Base-by-base conservation (phyloP, 2,329 filamentous ascomycete genomes). In the Colletotrichum tofieldiae region DNA sequence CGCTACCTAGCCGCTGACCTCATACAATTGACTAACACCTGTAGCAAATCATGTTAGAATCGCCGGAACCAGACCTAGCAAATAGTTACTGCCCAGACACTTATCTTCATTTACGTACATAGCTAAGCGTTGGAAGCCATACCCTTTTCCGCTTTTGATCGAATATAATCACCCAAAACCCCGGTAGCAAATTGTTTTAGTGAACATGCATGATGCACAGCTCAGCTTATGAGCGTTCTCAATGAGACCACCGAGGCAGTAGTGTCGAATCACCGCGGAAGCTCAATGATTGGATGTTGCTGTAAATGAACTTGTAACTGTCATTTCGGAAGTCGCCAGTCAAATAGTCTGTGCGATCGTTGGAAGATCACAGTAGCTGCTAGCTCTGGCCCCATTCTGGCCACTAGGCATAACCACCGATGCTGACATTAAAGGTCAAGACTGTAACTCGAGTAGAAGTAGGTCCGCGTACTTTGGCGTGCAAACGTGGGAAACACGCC, bases 321-420 rank as follows among this genome's bases (percentile, higher is more conserved):
- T 77, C 75, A 20, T 75, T 75, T 14, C 83, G 78, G 60, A 85
- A 85, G 71, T 85, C 78, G 65, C 86, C 84, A 2, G 29, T 73
- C 60, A 84, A 47, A 5, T 80, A 59, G 23, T 73, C 29, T 9
- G 82, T 82, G n/a, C 59, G 70, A 37, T 77, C 29, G 2, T n/a
- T 11, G 18, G 76, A 81, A 72, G 88, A 87, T 78, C 86, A 83
- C 77, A 32, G 29, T 3, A 32, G 6, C 29, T 88, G 81, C 67
- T 86, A 84, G 1, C 78, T 79, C 3, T 82, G 77, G 29, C 77
- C 78, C 84, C 84, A 87, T 67, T 82, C 74, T 0, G 85, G 85
- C 85, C 85, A 87, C 11, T 75, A 75, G n/a, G 78, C 76, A 45
- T 78, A 81, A 18, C 79, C 77, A 76, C 82, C 76, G 5, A 16